Conservation (phyloP, 2,329 filamentous ascomycete species). For the Sordariomycetes sp. region DNA sequence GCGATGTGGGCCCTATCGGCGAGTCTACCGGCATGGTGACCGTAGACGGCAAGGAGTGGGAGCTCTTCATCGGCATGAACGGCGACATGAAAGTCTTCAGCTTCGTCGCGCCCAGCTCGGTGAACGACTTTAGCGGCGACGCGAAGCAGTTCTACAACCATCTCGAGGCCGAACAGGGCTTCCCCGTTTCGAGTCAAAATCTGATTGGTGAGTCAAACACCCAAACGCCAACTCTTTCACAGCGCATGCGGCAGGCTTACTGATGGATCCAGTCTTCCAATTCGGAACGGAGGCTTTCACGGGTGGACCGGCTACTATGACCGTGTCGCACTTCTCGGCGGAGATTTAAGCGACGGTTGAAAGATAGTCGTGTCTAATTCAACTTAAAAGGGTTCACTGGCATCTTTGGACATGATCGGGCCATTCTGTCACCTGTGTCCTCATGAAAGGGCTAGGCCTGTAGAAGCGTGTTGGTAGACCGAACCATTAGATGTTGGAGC, state of each 20-base stretch:
- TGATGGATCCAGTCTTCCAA: slow-evolving; percentile 11
- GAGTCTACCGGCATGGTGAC: slow-evolving; percentile 35
- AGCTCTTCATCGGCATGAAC: slow-evolving; percentile 48
- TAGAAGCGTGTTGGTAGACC: no score
- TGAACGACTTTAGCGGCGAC: slow-evolving; percentile 42
- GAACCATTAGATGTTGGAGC: no score
- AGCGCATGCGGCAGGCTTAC: background rate
- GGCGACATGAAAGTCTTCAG: slow-evolving; percentile 46
- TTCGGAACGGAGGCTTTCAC: slow-evolving; percentile 42
- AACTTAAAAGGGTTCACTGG: no score
- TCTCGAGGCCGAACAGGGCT: slow-evolving; percentile 31
- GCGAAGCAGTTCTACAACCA: slow-evolving; percentile 44
- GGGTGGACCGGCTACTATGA: slow-evolving; percentile 21
- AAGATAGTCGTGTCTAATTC: no score
- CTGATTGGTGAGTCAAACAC: slow-evolving; percentile 21
- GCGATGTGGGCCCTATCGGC: slow-evolving; percentile 10
- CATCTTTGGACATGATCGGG: no score
- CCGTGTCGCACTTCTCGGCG: background rate
- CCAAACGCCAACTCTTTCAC: background rate
- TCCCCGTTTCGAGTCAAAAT: slow-evolving; percentile 32
- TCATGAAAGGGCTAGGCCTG: no score
- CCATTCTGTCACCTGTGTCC: no score
- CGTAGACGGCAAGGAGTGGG: slow-evolving; percentile 39
- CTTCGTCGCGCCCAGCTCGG: slow-evolving; percentile 26
- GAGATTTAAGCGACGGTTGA: background rate